These are phyloP conservation scores for Crotalaria pallida DNA, from an alignment of 306 rosid genomes.

Conservation along the genomic window DNA sequence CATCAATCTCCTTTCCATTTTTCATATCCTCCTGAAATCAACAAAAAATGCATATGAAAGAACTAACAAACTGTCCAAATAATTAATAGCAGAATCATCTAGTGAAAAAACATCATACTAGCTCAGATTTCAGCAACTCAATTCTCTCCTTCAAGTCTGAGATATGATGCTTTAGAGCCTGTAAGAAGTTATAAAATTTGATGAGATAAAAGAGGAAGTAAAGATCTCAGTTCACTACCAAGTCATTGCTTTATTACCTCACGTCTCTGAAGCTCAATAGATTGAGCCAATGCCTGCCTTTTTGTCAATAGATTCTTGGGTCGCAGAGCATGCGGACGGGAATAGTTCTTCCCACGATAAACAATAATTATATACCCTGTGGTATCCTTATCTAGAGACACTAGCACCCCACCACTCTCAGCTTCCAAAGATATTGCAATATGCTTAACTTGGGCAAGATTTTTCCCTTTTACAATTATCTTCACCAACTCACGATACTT, in stretches of 20 bases:
- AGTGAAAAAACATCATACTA: constrained; percentile 32
- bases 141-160: constrained; percentile 61
- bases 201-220: constrained; percentile 13
- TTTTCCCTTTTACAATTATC: constrained; percentile 72
- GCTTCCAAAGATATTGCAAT: constrained; percentile 89
- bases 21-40: constrained; percentile 56
- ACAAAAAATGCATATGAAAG: constrained; percentile 1
- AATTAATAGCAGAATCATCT: constrained; percentile 1
- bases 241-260: constrained; percentile 52
- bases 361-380: constrained; percentile 65
- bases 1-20: constrained; percentile 40
- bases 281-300: constrained; percentile 78
- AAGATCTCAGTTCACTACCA: not conserved
- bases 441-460: constrained; percentile 64
- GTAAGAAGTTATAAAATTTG: constrained; percentile 18
- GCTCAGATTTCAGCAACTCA: constrained; percentile 64
- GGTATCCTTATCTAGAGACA: constrained; percentile 71
- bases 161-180: constrained; percentile 80
- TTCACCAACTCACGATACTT: constrained; percentile 84
- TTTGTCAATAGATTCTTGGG: constrained; percentile 74
- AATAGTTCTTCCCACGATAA: constrained; percentile 90
- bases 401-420: constrained; percentile 88
- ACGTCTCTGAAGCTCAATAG: constrained; percentile 77
- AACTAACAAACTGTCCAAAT: constrained; percentile 8
- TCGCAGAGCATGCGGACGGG: constrained; percentile 46